A percentile compares a stretch with the other conserved stretches of the same genome.
These are phyloP conservation scores for Kwoniella newhampshirensis DNA, from an alignment of 768 basidiomycete species.

Conservation along the genomic window DNA sequence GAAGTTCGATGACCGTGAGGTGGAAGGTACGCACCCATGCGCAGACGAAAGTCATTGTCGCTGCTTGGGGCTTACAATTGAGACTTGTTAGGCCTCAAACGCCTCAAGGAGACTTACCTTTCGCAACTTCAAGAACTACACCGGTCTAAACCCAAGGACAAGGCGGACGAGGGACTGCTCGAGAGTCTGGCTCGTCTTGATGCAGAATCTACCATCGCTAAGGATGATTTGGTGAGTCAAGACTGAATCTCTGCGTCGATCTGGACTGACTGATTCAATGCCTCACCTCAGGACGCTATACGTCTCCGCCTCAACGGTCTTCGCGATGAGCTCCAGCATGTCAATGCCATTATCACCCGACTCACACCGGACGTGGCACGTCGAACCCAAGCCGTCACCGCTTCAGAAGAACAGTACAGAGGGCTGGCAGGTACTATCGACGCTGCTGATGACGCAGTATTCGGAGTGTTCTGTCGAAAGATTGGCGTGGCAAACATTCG, in stretches of 20 bases:
- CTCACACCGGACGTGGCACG: conserved; percentile 34
- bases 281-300: conserved; percentile 63
- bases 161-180: conserved; percentile 75
- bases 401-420: conserved; percentile 62
- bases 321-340: conserved; percentile 78
- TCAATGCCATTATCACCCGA: conserved; percentile 51
- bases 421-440: conserved; percentile 64
- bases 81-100: conserved; percentile 31
- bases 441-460: conserved; percentile 76
- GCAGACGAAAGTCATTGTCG: no score
- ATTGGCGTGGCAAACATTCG: conserved; percentile 80
- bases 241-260: not conserved
- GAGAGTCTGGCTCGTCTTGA: conserved; percentile 77
- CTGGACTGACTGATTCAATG: not conserved
- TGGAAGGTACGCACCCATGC: conserved; percentile 65
- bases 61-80: no score
- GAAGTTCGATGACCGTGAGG: conserved; percentile 93
- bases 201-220: conserved; percentile 68
- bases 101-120: conserved; percentile 56
- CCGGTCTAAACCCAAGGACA: conserved; percentile 77
- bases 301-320: conserved; percentile 73
- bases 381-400: conserved; percentile 59
- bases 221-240: conserved; percentile 74
- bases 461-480: conserved; percentile 70
- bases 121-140: conserved; percentile 76